These are phyloP conservation scores for Tricholoma sp. DNA, from an alignment of 768 basidiomycete genomes.

Conservation along the genomic window DNA sequence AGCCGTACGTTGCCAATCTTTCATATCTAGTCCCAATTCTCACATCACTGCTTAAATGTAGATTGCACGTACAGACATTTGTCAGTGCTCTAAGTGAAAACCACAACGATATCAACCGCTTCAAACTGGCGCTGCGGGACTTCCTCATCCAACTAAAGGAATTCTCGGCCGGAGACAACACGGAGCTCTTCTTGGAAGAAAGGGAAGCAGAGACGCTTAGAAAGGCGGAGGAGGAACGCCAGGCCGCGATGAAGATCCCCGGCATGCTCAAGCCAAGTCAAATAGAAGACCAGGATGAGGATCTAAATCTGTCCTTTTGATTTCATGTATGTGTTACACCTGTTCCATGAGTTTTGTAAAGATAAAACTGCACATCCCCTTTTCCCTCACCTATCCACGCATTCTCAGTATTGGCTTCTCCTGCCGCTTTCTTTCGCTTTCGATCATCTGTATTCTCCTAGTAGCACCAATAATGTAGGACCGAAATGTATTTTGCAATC, in stretches of 20 bases:
- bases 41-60: constrained; percentile 20
- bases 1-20: constrained; percentile 50
- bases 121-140: constrained; percentile 92
- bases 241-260: constrained; percentile 88
- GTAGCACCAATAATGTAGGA: constrained; percentile 40
- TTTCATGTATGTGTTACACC: constrained; percentile 3
- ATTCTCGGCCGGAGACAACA: constrained; percentile 85
- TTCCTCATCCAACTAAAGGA: constrained; percentile 98
- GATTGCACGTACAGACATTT: constrained; percentile 69
- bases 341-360: not conserved
- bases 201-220: constrained; percentile 80
- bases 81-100: constrained; percentile 62
- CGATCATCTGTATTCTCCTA: constrained; percentile 28
- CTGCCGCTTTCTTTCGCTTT: constrained; percentile 13
- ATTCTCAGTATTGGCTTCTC: constrained; percentile 15
- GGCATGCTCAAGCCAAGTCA: constrained; percentile 96
- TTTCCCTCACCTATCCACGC: constrained; percentile 20
- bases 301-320: constrained; percentile 38
- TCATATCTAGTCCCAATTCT: not conserved
- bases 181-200: constrained; percentile 90
- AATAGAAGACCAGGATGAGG: constrained; percentile 90
- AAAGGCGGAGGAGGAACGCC: constrained; percentile 79
- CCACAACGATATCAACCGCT: constrained; percentile 77
- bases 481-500: not conserved
- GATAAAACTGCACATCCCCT: not conserved